phyloP scores from a whole-genome alignment of 1,284 basidiomycete species.

The Tremellales sp. region DNA sequence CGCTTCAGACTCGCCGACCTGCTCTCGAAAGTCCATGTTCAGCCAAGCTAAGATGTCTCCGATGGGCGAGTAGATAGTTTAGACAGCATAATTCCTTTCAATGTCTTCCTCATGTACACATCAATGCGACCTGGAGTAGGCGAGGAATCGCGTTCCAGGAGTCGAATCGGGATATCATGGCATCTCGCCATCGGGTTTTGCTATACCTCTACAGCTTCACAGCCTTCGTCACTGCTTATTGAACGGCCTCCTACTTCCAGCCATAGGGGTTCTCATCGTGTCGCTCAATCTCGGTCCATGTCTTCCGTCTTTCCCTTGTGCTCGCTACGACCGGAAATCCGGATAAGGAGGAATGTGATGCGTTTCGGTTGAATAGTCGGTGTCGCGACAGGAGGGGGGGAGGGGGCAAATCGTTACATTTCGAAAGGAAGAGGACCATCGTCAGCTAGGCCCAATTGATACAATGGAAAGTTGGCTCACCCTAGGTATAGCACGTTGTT shows the following conservation, averaged over 20 bases:
- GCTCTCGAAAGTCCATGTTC: constrained; percentile 32
- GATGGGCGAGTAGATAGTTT: not conserved
- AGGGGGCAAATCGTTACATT: not conserved
- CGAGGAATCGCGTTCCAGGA: not conserved
- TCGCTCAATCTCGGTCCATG: constrained; percentile 24
- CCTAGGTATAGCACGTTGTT: constrained; percentile 89
- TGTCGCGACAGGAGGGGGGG: not conserved
- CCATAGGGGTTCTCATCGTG: not conserved
- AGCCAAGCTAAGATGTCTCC: constrained; percentile 13
- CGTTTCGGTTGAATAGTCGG: not conserved
- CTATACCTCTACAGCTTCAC: not conserved
- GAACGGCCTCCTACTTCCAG: no score
- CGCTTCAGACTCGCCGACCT: constrained; percentile 41
- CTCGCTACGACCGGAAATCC: constrained; percentile 23
- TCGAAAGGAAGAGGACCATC: not conserved
- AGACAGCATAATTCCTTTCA: constrained; percentile 6
- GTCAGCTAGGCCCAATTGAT: no score
- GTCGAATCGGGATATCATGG: constrained; percentile 7
- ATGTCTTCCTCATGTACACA: constrained; percentile 1
- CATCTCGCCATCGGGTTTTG: constrained; percentile 3
- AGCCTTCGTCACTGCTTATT: not conserved
- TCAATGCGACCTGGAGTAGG: not conserved
- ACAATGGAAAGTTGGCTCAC: constrained; percentile 27
- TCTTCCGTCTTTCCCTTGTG: constrained; percentile 29
- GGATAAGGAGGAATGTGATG: not conserved